These are phyloP conservation scores for Plantago elongata DNA, from an alignment of 257 asterid species.

Conservation along the genomic window DNA sequence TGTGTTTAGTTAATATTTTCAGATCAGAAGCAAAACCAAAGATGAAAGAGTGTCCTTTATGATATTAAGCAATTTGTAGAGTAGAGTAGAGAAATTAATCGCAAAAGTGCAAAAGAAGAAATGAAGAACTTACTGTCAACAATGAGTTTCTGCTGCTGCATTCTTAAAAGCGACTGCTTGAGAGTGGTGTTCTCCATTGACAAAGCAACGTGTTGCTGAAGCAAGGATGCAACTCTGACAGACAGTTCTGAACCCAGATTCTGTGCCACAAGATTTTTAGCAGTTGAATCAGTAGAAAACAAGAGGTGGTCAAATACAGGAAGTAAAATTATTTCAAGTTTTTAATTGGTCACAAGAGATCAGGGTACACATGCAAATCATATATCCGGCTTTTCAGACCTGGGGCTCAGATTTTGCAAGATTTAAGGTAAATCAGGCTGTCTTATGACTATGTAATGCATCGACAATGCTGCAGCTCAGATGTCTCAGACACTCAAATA, in stretches of 20 bases:
- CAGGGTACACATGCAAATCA: too few relatives aligned
- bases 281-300: background rate
- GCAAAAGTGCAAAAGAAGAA: background rate
- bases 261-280: conserved; percentile 32
- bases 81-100: too few relatives aligned
- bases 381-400: too few relatives aligned
- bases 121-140: conserved; percentile 49
- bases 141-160: conserved; percentile 50
- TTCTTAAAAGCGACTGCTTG: conserved; percentile 53
- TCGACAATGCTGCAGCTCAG: too few relatives aligned
- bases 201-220: conserved; percentile 53
- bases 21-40: background rate
- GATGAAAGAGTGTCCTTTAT: too few relatives aligned
- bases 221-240: conserved; percentile 44
- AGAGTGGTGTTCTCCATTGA: conserved; percentile 60
- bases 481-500: too few relatives aligned
- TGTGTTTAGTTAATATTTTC: background rate
- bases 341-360: too few relatives aligned
- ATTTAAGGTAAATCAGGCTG: too few relatives aligned
- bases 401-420: too few relatives aligned
- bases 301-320: background rate
- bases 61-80: too few relatives aligned
- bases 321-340: too few relatives aligned
- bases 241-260: conserved; percentile 60
- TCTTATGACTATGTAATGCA: too few relatives aligned